A percentile compares a stretch with the other conserved stretches of the same genome.
phyloP scores from a whole-genome alignment of 345 rosid genomes.

The Ceriops tagal region DNA sequence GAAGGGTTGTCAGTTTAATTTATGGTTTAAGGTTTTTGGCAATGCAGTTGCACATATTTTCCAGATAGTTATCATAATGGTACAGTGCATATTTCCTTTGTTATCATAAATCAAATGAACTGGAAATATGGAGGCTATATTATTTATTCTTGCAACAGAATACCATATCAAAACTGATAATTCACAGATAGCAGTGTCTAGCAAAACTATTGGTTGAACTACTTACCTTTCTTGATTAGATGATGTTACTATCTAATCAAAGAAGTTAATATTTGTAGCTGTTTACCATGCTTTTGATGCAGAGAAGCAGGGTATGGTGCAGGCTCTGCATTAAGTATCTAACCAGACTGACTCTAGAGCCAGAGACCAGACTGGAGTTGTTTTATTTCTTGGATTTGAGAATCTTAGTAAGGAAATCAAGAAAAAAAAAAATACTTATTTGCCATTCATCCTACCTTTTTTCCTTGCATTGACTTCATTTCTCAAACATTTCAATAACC shows the following conservation, averaged over 20 bases:
- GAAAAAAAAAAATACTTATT: constrained; percentile 6
- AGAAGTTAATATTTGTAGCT: constrained; percentile 45
- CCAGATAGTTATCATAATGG: not conserved
- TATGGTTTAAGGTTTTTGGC: not conserved
- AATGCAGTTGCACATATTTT: constrained; percentile 1
- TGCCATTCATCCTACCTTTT: constrained; percentile 26
- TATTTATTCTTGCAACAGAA: constrained; percentile 4
- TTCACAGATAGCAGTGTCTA: constrained; percentile 8
- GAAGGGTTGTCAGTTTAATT: not conserved
- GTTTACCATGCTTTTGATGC: constrained; percentile 59
- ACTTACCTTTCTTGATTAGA: constrained; percentile 17
- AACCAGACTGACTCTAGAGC: constrained; percentile 56
- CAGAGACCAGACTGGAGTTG: constrained; percentile 40
- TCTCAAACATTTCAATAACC: constrained; percentile 28
- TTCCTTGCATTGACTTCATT: constrained; percentile 30
- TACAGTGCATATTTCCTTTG: not conserved
- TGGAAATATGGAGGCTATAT: not conserved
- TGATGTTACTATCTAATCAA: constrained; percentile 19
- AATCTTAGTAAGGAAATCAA: constrained; percentile 41
- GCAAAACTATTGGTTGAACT: constrained; percentile 12
- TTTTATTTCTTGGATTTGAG: constrained; percentile 49
- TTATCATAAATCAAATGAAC: not conserved
- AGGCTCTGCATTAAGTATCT: constrained; percentile 60
- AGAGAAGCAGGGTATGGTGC: constrained; percentile 54
- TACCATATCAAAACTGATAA: not conserved